phyloP scores from a whole-genome alignment of 768 basidiomycete species.

The Xanthoconium purpureum region DNA sequence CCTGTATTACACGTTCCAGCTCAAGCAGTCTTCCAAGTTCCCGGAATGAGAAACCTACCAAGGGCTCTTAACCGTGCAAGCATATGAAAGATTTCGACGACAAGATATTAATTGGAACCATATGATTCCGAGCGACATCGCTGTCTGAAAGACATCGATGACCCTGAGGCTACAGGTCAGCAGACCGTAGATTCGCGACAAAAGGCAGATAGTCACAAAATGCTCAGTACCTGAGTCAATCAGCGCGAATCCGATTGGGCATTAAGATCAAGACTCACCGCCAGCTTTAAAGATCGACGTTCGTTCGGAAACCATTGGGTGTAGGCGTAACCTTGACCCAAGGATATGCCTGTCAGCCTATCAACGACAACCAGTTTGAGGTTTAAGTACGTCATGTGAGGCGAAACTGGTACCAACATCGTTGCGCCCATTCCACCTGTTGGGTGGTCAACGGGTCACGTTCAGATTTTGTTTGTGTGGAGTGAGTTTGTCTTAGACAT shows the following conservation, averaged over 20 bases:
- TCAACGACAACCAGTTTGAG: background rate
- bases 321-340: slow-evolving; percentile 5
- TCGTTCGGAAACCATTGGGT: slow-evolving; percentile 1
- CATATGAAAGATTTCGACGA: background rate
- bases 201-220: background rate
- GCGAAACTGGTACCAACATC: background rate
- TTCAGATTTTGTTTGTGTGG: background rate
- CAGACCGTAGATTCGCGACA: background rate
- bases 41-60: background rate
- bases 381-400: background rate
- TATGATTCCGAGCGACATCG: background rate
- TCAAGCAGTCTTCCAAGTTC: background rate
- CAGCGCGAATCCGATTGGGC: background rate
- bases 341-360: slow-evolving; percentile 2
- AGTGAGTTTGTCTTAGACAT: background rate
- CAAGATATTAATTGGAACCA: slow-evolving; percentile 4
- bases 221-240: background rate
- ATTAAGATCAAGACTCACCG: background rate
- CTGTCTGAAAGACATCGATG: background rate
- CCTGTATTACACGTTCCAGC: background rate
- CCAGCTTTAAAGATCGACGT: background rate
- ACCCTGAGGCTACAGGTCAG: background rate
- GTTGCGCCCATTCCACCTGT: background rate
- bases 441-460: background rate
- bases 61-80: background rate